phyloP scores from a whole-genome alignment of 1,284 basidiomycete genomes.

The Tetrapyrgos nigripes region DNA sequence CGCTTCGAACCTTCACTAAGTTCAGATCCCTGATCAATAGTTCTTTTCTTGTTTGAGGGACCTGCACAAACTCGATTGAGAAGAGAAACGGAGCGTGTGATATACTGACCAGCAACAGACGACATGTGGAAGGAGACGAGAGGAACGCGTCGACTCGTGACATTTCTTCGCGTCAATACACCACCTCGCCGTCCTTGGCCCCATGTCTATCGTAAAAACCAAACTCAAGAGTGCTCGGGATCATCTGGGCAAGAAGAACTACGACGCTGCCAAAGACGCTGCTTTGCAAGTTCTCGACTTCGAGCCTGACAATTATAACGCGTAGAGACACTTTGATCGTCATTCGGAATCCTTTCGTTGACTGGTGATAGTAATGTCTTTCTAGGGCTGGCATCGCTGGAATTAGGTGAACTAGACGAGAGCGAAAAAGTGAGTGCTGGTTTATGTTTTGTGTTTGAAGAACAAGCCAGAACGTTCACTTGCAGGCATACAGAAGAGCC shows the following conservation, averaged over 20 bases:
- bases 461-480: conserved; percentile 11
- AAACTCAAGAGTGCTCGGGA: conserved; percentile 87
- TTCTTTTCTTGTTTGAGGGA: not conserved
- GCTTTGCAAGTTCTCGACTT: conserved; percentile 71
- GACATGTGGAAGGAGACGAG: too few species aligned
- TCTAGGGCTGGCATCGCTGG: conserved; percentile 77
- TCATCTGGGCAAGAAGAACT: conserved; percentile 80
- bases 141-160: too few species aligned
- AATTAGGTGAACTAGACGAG: conserved; percentile 71
- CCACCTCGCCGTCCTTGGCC: too few species aligned
- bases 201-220: conserved; percentile 55
- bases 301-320: conserved; percentile 82
- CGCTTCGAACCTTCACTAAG: not conserved
- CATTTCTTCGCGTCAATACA: too few species aligned
- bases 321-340: conserved; percentile 58
- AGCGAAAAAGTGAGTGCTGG: conserved; percentile 82
- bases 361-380: conserved; percentile 72
- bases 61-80: not conserved
- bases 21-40: not conserved
- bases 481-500: conserved; percentile 78
- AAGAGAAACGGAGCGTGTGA: not conserved
- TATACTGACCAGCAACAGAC: not conserved
- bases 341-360: not conserved
- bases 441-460: not conserved
- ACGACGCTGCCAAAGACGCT: conserved; percentile 69